Evolutionary conservation across 345 rosid genomes (phyloP).

Genomic region (Abelmoschus esculentus): DNA sequence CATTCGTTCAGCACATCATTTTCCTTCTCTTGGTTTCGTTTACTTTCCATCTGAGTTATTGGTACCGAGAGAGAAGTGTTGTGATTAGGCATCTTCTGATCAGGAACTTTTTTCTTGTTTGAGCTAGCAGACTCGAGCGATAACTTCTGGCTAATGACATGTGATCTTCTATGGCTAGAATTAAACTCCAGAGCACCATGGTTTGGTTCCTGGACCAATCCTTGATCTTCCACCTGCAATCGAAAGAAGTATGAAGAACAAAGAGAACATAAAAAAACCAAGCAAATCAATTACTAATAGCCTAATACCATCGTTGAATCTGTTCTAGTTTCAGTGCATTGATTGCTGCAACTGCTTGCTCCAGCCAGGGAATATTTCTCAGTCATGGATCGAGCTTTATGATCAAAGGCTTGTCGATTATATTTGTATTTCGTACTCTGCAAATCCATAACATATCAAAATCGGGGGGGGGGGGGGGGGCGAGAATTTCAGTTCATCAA

Average conservation of each 20-base stretch:
- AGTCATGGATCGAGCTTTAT: constrained; percentile 61
- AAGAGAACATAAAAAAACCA: background rate
- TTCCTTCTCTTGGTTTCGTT: constrained; percentile 19
- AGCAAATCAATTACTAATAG: constrained; percentile 7
- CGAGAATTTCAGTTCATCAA: background rate
- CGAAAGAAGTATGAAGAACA: background rate
- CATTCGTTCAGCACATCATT: constrained; percentile 15
- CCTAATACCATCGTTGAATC: constrained; percentile 20
- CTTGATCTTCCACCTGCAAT: constrained; percentile 35
- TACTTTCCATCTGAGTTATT: constrained; percentile 11
- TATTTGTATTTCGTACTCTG: constrained; percentile 83
- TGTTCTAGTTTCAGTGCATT: constrained; percentile 22
- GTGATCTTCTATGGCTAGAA: constrained; percentile 19
- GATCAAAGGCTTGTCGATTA: constrained; percentile 61
- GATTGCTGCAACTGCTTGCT: constrained; percentile 19
- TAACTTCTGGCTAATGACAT: constrained; percentile 27
- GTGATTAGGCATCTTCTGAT: constrained; percentile 11
- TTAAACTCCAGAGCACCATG: constrained; percentile 18
- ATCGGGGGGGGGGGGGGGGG: background rate
- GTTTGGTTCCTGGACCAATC: constrained; percentile 15
- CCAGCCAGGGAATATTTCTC: constrained; percentile 52
- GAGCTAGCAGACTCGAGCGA: constrained; percentile 31
- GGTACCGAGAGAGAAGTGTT: background rate
- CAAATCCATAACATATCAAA: constrained; percentile 13
- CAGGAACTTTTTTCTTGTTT: constrained; percentile 10